Percentiles rank a stretch among this genome's conserved stretches.
Conservation (phyloP, 2,329 filamentous ascomycete species). For the Aspergillus pseudoglaucus region DNA sequence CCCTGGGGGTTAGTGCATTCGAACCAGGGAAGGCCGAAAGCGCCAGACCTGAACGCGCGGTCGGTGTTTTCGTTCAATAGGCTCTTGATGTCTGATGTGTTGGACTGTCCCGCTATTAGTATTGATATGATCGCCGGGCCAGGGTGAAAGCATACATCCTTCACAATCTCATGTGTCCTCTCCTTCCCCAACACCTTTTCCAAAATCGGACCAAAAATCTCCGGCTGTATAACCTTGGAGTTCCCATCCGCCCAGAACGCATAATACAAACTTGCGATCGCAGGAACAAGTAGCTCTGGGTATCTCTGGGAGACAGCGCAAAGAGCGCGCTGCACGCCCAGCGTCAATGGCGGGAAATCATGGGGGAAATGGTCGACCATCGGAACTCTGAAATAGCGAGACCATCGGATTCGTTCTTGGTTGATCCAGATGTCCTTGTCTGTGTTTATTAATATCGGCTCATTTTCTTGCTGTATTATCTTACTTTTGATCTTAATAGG, state of each 20-base stretch:
- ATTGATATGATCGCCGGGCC: too few species aligned
- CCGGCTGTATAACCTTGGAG: constrained; percentile 37
- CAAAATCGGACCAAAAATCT: constrained; percentile 42
- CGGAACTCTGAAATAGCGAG: constrained; percentile 49
- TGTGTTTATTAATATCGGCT: constrained; percentile 17
- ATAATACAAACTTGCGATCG: constrained; percentile 44
- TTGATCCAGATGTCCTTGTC: constrained; percentile 56
- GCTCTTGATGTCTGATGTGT: constrained; percentile 40
- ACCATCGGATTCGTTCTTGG: constrained; percentile 49
- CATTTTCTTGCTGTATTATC: constrained; percentile 6
- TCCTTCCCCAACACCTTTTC: constrained; percentile 40
- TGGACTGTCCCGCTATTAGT: constrained; percentile 12
- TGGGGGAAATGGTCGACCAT: constrained; percentile 40
- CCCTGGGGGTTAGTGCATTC: constrained; percentile 50
- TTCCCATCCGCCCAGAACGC: constrained; percentile 48
- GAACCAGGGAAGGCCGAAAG: constrained; percentile 58
- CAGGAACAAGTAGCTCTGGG: constrained; percentile 36
- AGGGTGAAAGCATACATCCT: constrained; percentile 26
- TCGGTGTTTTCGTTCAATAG: constrained; percentile 46
- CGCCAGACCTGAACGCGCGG: constrained; percentile 46
- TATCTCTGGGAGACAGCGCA: constrained; percentile 40
- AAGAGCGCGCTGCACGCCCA: constrained; percentile 48
- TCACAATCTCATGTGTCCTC: constrained; percentile 36
- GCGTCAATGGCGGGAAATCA: constrained; percentile 49
- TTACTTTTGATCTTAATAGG: constrained; percentile 53